Evolutionary conservation across 2,329 filamentous ascomycete species (phyloP).

Genomic region (Verticillium nubilum): DNA sequence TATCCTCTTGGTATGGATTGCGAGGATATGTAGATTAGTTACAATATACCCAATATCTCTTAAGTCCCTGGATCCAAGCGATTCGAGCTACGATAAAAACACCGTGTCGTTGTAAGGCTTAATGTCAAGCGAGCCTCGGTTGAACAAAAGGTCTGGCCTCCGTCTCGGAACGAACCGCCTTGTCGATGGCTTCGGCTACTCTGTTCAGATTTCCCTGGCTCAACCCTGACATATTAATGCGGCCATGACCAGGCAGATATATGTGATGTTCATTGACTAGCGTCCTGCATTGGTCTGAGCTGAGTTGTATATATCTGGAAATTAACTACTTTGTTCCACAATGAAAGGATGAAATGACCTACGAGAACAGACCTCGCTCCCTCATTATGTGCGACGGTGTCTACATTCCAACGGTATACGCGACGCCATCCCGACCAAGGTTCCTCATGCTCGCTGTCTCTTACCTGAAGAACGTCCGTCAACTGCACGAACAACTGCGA

Average conservation of each 20-base stretch:
- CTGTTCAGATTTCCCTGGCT: background rate
- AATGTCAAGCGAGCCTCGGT: background rate
- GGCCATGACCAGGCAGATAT: constrained; percentile 3
- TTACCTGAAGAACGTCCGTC: background rate
- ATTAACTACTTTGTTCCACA: background rate
- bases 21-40: background rate
- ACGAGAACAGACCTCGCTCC: constrained; percentile 7
- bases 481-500: background rate
- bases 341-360: background rate
- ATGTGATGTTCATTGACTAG: constrained; percentile 1
- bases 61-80: too few relatives aligned
- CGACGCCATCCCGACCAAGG: background rate
- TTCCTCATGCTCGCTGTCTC: background rate
- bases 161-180: background rate
- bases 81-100: too few relatives aligned
- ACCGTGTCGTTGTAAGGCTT: too few relatives aligned
- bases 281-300: constrained; percentile 1
- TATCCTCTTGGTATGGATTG: too few relatives aligned
- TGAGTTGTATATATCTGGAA: constrained; percentile 1
- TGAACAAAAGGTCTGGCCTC: background rate
- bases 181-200: constrained; percentile 4
- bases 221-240: constrained; percentile 5
- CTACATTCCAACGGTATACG: background rate
- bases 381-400: constrained; percentile 4
- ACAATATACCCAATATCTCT: background rate